Percentiles rank a stretch among this genome's conserved stretches.
Evolutionary conservation across 129 eudicot species (phyloP).

Genomic region (Logfia minima): DNA sequence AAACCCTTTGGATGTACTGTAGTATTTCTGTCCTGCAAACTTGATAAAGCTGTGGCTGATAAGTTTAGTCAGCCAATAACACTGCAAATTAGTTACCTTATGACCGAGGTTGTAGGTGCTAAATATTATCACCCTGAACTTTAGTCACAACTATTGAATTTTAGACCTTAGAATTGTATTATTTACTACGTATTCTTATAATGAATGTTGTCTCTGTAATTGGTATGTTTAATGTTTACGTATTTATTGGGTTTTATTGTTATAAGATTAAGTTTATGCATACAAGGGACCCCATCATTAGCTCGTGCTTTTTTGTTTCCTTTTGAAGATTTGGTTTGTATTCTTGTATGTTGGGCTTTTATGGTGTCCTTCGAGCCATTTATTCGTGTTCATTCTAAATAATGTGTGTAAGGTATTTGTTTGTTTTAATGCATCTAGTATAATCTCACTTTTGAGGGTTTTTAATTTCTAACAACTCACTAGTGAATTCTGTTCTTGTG

Average conservation of each 20-base stretch:
- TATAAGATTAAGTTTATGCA: background rate
- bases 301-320: background rate
- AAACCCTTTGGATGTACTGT: too few species aligned
- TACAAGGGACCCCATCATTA: too few species aligned
- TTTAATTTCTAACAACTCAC: background rate
- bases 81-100: too few species aligned
- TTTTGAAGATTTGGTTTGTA: background rate
- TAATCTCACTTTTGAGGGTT: background rate
- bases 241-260: background rate
- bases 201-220: background rate
- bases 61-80: too few species aligned
- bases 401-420: background rate
- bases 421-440: background rate
- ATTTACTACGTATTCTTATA: conserved; percentile 1
- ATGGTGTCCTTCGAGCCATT: background rate
- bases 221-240: background rate
- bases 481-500: background rate
- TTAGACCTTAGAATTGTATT: background rate
- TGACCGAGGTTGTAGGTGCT: too few species aligned
- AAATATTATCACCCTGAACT: background rate
- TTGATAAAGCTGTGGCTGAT: too few species aligned
- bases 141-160: conserved; percentile 8
- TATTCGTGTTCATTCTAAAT: background rate
- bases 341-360: background rate
- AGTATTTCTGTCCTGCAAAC: too few species aligned